phyloP scores from a whole-genome alignment of 805 yeast species.

The Teunomyces aglyptinius region DNA sequence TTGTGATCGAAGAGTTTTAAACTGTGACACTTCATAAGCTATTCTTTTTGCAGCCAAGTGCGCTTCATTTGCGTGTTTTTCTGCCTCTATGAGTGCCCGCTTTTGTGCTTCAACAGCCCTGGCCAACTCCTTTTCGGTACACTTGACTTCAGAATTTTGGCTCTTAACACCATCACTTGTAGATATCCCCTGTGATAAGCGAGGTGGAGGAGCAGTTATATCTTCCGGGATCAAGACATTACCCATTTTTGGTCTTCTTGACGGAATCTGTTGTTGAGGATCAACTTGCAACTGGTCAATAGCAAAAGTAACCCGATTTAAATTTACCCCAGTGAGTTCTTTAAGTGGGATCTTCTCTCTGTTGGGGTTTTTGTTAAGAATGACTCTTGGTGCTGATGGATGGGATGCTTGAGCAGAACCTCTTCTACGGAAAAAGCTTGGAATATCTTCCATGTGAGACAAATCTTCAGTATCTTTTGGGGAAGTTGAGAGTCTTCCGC shows the following conservation, averaged over 20 bases:
- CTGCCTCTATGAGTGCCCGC: conserved; percentile 56
- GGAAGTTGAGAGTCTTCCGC: background rate
- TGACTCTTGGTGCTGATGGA: conserved; percentile 23
- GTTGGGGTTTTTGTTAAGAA: conserved; percentile 46
- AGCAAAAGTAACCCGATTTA: conserved; percentile 77
- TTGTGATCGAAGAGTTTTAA: conserved; percentile 10
- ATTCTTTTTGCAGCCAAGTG: conserved; percentile 67
- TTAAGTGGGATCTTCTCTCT: conserved; percentile 33
- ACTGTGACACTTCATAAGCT: conserved; percentile 60
- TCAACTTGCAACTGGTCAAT: conserved; percentile 69
- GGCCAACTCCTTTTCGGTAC: conserved; percentile 48
- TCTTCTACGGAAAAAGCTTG: conserved; percentile 1
- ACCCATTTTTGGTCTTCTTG: conserved; percentile 53
- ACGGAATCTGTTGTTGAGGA: conserved; percentile 59
- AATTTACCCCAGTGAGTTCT: conserved; percentile 30
- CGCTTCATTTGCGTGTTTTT: conserved; percentile 74
- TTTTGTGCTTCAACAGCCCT: conserved; percentile 60
- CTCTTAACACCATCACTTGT: conserved; percentile 30
- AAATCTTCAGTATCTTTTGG: background rate
- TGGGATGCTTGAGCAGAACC: background rate
- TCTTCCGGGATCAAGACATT: conserved; percentile 63
- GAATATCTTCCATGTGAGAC: background rate
- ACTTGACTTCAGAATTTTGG: conserved; percentile 21
- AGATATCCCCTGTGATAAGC: conserved; percentile 68
- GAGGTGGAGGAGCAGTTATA: conserved; percentile 57